phyloP scores from a whole-genome alignment of 208 protist genomes.

The Leishmania tropica region DNA sequence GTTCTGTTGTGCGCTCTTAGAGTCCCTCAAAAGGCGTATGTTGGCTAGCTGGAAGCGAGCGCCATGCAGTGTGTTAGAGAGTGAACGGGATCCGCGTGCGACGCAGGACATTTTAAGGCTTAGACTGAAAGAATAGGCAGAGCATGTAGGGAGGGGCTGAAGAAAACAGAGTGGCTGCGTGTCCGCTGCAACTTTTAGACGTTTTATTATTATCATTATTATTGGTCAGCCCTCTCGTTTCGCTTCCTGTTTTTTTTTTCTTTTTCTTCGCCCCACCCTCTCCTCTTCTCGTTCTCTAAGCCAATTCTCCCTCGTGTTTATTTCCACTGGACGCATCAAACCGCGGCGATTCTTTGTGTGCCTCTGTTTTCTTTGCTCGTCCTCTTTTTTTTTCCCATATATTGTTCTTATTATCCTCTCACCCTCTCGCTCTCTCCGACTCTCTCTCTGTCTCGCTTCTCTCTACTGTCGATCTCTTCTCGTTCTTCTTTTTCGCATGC shows the following conservation, averaged over 20 bases:
- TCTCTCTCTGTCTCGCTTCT: background rate
- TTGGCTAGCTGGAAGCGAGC: background rate
- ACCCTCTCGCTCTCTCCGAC: background rate
- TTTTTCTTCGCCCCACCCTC: background rate
- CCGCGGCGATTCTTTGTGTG: background rate
- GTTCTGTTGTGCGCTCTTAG: background rate
- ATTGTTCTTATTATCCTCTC: background rate
- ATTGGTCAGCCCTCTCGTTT: background rate
- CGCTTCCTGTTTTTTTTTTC: background rate
- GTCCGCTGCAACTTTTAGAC: background rate
- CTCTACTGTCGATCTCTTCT: background rate
- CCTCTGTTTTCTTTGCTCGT: background rate
- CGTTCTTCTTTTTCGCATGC: background rate
- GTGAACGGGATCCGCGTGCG: background rate
- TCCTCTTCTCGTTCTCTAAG: background rate
- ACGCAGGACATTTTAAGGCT: background rate
- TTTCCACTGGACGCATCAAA: background rate
- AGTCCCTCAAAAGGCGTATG: no score
- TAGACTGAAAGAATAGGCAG: background rate
- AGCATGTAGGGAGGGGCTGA: background rate
- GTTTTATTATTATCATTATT: background rate
- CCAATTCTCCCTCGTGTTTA: background rate
- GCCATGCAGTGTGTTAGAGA: background rate
- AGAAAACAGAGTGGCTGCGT: background rate
- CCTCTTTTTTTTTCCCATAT: background rate